Evolutionary conservation across 2,329 filamentous ascomycete species (phyloP).

Genomic region (Corinectria fuckeliana): DNA sequence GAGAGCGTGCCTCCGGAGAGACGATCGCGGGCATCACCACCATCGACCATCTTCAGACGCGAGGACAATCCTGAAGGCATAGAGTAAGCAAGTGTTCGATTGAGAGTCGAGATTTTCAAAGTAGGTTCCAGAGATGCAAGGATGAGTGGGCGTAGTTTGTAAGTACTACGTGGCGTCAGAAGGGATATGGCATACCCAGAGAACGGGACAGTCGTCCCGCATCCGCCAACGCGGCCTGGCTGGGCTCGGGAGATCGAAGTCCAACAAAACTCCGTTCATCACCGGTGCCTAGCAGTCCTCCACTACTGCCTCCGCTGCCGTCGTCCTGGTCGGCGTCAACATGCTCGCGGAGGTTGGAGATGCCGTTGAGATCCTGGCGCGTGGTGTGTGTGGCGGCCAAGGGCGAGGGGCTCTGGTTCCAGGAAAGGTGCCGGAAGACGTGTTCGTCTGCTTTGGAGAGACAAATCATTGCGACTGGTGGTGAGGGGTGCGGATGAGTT

Average conservation of each 20-base stretch:
- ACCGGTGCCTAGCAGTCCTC: conserved; percentile 26
- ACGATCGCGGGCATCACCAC: conserved; percentile 50
- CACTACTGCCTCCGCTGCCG: conserved; percentile 36
- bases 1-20: conserved; percentile 40
- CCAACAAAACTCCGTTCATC: conserved; percentile 37
- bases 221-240: conserved; percentile 24
- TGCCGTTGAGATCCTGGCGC: conserved; percentile 62
- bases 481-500: conserved; percentile 10
- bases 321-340: conserved; percentile 46
- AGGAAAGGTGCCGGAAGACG: conserved; percentile 53
- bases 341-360: conserved; percentile 57
- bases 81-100: conserved; percentile 1
- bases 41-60: conserved; percentile 43
- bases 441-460: conserved; percentile 61
- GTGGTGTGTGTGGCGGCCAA: conserved; percentile 58
- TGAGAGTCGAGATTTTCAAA: neutral
- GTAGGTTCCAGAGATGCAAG: conserved; percentile 3
- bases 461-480: conserved; percentile 56
- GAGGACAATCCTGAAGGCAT: conserved; percentile 37
- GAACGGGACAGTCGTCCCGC: conserved; percentile 41
- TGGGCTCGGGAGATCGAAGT: conserved; percentile 26
- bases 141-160: conserved; percentile 4
- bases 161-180: neutral
- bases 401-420: conserved; percentile 61
- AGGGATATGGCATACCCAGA: conserved; percentile 31